Evolutionary conservation across 345 rosid species (phyloP), one percentile per base, ranked within the genome.

Genomic region (Populus tremula): DNA sequence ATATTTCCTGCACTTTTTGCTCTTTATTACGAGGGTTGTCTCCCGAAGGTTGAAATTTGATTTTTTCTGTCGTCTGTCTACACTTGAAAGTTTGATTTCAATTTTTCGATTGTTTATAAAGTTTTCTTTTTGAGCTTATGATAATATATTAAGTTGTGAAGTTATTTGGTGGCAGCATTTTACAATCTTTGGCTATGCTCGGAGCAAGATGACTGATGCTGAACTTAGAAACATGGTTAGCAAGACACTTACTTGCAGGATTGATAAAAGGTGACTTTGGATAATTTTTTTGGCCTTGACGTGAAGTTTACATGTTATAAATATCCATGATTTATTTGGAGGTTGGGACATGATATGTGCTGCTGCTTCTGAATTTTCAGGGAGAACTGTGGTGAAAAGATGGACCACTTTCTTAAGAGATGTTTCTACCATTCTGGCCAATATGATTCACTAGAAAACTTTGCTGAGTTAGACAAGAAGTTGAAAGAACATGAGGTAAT

Each of bases 1-100:
- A 96, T 96, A 70, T 96, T 93, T 82, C 99, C 99, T 41, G 98
- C 99, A 38, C 99, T 96, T 69, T 95, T 96, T 70, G 99, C 99
- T 0, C 96, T 96, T 77, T 93, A 93, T 83, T 96, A 96, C 23
- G 99, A 96, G 90, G 97, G 62, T 69, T 93, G 91, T 86, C 98
- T 96, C 56, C 98, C 98, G 8, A 78, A 93, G 97, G 99, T 95
- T 87, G 21, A 47, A 56, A 38, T 67, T n/a, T 21, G n/a, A 68
- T 66, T 74, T 56, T 54, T 49, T 61, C 18, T 47, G 41, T 43
- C 9, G 29, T 62, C 71, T 59, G 47, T 33, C 61, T 50, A 7
- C 49, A n/a, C 23, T 36, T 25, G 56, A 33, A 62, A 35, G 35
- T 6, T 83, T 77, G 17, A 66, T 66, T 61, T 47, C 76, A n/a